phyloP scores from a whole-genome alignment of 2,329 filamentous ascomycete species.

The Alternaria burnsii region DNA sequence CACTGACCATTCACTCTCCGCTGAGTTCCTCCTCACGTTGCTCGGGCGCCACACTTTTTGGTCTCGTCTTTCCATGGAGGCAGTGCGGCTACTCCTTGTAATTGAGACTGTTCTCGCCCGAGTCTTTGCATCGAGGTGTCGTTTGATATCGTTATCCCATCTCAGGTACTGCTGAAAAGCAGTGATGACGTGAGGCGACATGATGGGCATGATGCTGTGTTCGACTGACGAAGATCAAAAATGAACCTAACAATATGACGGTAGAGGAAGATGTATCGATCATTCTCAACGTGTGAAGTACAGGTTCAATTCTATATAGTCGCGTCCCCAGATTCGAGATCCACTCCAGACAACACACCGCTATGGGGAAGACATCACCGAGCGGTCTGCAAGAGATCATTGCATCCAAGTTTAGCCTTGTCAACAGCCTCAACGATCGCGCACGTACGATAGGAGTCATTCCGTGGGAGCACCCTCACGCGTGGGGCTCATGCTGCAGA shows the following conservation, averaged over 20 bases:
- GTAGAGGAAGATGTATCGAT: background rate
- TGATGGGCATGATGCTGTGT: conserved; percentile 9
- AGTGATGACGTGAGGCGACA: conserved; percentile 15
- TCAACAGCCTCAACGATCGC: conserved; percentile 1
- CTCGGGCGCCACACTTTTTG: conserved; percentile 1
- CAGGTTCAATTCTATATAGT: background rate
- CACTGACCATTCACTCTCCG: background rate
- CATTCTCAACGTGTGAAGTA: background rate
- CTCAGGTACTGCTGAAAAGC: conserved; percentile 18
- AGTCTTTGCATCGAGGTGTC: conserved; percentile 15
- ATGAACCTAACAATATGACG: background rate
- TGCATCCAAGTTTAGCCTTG: background rate
- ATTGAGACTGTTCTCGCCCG: conserved; percentile 14
- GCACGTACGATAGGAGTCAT: conserved; percentile 14
- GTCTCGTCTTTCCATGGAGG: conserved; percentile 1
- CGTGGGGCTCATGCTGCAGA: background rate
- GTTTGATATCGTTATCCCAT: conserved; percentile 15
- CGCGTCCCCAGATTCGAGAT: background rate
- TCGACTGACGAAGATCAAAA: background rate
- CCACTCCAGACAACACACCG: conserved; percentile 4
- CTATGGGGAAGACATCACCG: background rate
- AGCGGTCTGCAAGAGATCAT: conserved; percentile 4
- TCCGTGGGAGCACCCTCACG: background rate
- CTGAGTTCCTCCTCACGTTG: conserved; percentile 1
- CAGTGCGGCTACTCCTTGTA: background rate